Evolutionary conservation across 805 yeast genomes (phyloP).

Genomic region (Hanseniaspora occidentalis): DNA sequence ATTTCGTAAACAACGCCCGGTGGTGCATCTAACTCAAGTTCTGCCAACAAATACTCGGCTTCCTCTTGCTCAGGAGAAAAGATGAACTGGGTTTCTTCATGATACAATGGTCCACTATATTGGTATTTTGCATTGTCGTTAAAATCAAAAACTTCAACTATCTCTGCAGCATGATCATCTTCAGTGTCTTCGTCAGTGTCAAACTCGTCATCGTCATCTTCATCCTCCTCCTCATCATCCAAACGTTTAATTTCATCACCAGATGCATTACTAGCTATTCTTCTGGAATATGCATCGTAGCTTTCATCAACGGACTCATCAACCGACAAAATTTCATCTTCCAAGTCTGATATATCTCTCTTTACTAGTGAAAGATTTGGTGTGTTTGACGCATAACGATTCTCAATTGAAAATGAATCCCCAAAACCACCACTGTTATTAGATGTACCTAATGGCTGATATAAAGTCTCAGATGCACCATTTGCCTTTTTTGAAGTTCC

Average conservation of each 20-base stretch:
- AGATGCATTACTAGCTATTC: slow-evolving; percentile 5
- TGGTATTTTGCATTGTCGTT: slow-evolving; percentile 28
- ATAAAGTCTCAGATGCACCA: not conserved
- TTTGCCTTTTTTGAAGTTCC: not conserved
- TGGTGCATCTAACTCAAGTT: slow-evolving; percentile 51
- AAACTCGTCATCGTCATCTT: slow-evolving; percentile 21
- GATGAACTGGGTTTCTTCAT: slow-evolving; percentile 41
- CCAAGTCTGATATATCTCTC: slow-evolving; percentile 19
- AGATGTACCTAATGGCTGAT: not conserved
- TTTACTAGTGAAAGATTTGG: slow-evolving; percentile 4
- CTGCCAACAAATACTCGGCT: slow-evolving; percentile 41
- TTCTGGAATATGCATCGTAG: slow-evolving; percentile 8
- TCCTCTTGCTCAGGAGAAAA: slow-evolving; percentile 30
- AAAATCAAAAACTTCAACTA: slow-evolving; percentile 21
- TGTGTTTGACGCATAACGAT: not conserved
- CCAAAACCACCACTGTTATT: slow-evolving; percentile 3
- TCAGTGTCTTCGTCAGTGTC: slow-evolving; percentile 17
- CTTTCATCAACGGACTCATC: slow-evolving; percentile 28
- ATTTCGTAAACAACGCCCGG: slow-evolving; percentile 62
- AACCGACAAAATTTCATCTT: slow-evolving; percentile 31
- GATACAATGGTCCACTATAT: slow-evolving; percentile 55
- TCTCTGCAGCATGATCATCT: slow-evolving; percentile 12
- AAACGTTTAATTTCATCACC: slow-evolving; percentile 2
- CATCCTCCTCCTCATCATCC: slow-evolving; percentile 19
- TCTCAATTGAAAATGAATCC: slow-evolving; percentile 1